Base-by-base conservation (phyloP, 2,329 filamentous ascomycete species). In the Nigrograna mackinnonii region DNA sequence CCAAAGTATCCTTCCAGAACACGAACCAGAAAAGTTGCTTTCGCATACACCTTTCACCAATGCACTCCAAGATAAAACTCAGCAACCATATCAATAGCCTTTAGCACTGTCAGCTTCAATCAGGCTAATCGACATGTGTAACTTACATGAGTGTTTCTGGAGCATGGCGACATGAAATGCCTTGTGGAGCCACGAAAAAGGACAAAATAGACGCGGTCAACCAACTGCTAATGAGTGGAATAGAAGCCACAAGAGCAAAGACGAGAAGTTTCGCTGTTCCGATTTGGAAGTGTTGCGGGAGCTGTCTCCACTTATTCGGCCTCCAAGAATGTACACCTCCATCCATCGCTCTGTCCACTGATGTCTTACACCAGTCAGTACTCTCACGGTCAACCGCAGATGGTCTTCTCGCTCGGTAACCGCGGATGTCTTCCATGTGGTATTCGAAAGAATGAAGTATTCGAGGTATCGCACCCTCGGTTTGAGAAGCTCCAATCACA, bases 401-500 rank as follows among this genome's bases (percentile, higher is more conserved):
- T 7, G 48, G 50, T 20, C 47, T 37, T 31, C 48, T 37, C 24
- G 14, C 19, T 22, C 16, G 19, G 6, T 33, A 19, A 4, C 39
- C 40, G 13, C 17, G 39, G 4, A 47, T 28, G 11, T 36, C 39
- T 13, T 22, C 20, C 13, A 52, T 32, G 14, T 52, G 24, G 30
- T 46, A 46, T 26, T 57, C 50, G 14, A 51, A 46, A 6, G 37
- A 28, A 18, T 57, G 53, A 12, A 57, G 35, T 5, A 57, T 30
- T 22, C 50, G 41, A 1, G 50, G 53, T 22, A 54, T 47, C 4
- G 53, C 47, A 5, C 43, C 43, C 32, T 52, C 50, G 6, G 49
- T 57, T 33, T 57, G 53, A 5, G 48, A 50, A 18, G 43, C 47
- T 18, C 50, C 50, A 21, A 54, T 52, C 6, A 57, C 26, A 9